Conservation (phyloP, 805 yeast species). For the Myxozyma sirexii region DNA sequence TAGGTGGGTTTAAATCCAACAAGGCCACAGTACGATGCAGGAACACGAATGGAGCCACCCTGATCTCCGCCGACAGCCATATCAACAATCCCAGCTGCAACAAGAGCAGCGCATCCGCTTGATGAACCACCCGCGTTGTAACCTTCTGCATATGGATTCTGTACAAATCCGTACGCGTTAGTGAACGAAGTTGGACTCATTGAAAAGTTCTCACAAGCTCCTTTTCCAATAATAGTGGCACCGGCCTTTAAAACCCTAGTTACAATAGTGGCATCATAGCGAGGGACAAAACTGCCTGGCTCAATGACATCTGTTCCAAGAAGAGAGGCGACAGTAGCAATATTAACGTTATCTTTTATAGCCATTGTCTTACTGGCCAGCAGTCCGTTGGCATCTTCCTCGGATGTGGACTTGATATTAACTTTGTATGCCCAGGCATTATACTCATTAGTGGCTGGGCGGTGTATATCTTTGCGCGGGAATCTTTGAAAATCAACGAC, state of each 20-base stretch:
- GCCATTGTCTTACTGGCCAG: slow-evolving; percentile 42
- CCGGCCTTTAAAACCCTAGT: slow-evolving; percentile 45
- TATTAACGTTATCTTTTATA: slow-evolving; percentile 44
- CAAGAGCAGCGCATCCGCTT: slow-evolving; percentile 58
- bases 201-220: slow-evolving; percentile 47
- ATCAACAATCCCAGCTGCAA: slow-evolving; percentile 52
- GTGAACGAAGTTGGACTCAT: slow-evolving; percentile 44
- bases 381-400: slow-evolving; percentile 34
- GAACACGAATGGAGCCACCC: slow-evolving; percentile 56
- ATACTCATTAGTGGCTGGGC: slow-evolving; percentile 40
- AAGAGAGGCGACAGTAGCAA: slow-evolving; percentile 45
- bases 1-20: slow-evolving; percentile 52
- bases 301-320: slow-evolving; percentile 44
- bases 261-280: slow-evolving; percentile 46
- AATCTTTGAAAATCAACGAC: slow-evolving; percentile 41
- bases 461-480: slow-evolving; percentile 42
- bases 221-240: slow-evolving; percentile 43
- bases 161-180: slow-evolving; percentile 48
- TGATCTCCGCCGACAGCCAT: slow-evolving; percentile 55
- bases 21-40: slow-evolving; percentile 49
- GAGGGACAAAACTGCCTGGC: slow-evolving; percentile 42
- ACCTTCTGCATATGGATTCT: slow-evolving; percentile 49
- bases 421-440: slow-evolving; percentile 44
- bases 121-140: slow-evolving; percentile 55
- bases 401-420: slow-evolving; percentile 37